phyloP scores from a whole-genome alignment of 2,329 filamentous ascomycete genomes.

The Cladosporium velox region DNA sequence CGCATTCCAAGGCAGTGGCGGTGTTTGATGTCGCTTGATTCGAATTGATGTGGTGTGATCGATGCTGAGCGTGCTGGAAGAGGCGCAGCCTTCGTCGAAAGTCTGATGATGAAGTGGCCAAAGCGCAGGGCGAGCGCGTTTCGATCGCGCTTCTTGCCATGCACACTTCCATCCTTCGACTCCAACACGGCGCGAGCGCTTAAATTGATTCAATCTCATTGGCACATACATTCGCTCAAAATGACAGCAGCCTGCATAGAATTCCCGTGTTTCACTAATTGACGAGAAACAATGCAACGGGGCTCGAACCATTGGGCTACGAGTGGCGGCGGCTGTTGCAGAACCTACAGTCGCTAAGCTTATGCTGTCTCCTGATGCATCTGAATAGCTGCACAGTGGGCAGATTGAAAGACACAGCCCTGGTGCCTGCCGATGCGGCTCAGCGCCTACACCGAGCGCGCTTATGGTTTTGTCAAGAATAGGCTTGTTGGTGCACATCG shows the following conservation, averaged over 20 bases:
- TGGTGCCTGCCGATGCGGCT: background rate
- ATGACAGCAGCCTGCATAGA: background rate
- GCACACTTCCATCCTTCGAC: background rate
- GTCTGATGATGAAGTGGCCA: background rate
- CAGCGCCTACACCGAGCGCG: conserved; percentile 8
- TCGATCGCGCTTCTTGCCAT: conserved; percentile 3
- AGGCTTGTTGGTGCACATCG: background rate
- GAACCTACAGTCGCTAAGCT: background rate
- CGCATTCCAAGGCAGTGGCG: background rate
- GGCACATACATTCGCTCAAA: background rate
- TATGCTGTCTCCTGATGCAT: background rate
- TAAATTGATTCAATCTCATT: background rate
- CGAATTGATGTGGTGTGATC: background rate
- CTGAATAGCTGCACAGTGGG: background rate
- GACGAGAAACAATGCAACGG: background rate
- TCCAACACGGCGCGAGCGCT: conserved; percentile 12
- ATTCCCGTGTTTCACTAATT: background rate
- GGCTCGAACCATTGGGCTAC: background rate
- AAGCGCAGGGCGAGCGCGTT: background rate
- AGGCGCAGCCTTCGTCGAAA: background rate
- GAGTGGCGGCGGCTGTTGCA: conserved; percentile 6
- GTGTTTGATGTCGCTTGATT: background rate
- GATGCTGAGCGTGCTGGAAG: background rate
- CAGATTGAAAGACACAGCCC: background rate
- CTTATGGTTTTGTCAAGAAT: background rate